Evolutionary conservation across 345 rosid genomes (phyloP), one percentile per base, ranked within the genome.

Genomic region (Excoecaria cochinchinensis): DNA sequence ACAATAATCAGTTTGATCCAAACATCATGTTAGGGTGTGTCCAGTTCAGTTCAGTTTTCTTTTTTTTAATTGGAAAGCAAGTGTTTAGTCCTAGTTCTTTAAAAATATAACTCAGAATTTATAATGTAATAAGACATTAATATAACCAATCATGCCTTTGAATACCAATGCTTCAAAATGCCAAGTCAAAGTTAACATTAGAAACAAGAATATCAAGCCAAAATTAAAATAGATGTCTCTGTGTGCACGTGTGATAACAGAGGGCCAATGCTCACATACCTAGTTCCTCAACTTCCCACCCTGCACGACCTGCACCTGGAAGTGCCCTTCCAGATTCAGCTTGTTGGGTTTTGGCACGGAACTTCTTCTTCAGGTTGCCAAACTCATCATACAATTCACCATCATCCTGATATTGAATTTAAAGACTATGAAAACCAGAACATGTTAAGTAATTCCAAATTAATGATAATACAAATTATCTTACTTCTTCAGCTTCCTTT

Each of bases 321-420:
- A 84, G 86, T 25, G 67, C 87, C 68, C 80, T 85, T 60, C 85
- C 90, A 77, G 88, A 59, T 74, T 95, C 97, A 77, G 89, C 86
- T 86, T 85, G 92, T 70, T 89, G 92, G 63, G 90, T 83, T 89
- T 93, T 95, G 51, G 89, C 93, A 73, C 97, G 97, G 79, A 88
- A 91, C 82, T 93, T 95, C 82, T 95, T 95, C 91, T 93, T 95
- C 46, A 95, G 87, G 82, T 93, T 95, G 71, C 99, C 99, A 86
- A 93, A 95, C 83, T 95, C 99, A 84, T 95, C 99, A 80, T 95
- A 95, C 87, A 93, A 74, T 84, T 93, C 99, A 47, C 97, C 99
- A 75, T 95, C 99, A 85, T 95, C 97, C 99, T 95, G 88, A 69
- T 42, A 72, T 75, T 36, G 53, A 17, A 68, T 38, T 64, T 51